Percentiles rank a stretch among this genome's conserved stretches.
These are phyloP conservation scores for Termitomyces sp. DNA, from an alignment of 768 basidiomycete species.

Conservation along the genomic window DNA sequence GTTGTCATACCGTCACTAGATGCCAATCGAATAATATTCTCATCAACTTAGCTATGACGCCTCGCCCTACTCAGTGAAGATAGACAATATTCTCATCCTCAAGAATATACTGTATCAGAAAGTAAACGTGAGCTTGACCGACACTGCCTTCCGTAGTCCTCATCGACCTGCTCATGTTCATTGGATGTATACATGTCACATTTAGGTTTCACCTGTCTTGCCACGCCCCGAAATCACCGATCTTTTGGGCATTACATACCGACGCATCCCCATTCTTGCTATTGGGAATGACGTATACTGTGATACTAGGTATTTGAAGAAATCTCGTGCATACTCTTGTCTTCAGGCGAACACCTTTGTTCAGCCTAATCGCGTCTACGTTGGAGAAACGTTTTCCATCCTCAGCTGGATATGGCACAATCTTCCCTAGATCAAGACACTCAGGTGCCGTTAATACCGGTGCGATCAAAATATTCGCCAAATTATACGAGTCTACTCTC, in stretches of 20 bases:
- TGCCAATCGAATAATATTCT: background rate
- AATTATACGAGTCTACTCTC: conserved; percentile 43
- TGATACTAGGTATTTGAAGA: conserved; percentile 38
- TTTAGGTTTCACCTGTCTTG: conserved; percentile 46
- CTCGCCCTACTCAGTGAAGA: conserved; percentile 49
- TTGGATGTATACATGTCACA: background rate
- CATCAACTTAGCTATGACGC: conserved; percentile 38
- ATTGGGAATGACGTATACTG: conserved; percentile 62
- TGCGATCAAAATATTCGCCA: conserved; percentile 44
- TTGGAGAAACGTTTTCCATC: conserved; percentile 56
- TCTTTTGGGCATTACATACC: conserved; percentile 49
- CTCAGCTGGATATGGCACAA: conserved; percentile 40
- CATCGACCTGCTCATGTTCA: background rate
- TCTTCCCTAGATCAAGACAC: conserved; percentile 45
- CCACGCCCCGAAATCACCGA: conserved; percentile 57
- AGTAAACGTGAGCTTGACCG: conserved; percentile 40
- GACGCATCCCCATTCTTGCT: conserved; percentile 56
- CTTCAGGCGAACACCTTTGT: background rate
- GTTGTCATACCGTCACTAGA: background rate
- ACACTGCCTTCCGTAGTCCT: background rate
- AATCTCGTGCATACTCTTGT: background rate
- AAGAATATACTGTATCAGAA: conserved; percentile 45
- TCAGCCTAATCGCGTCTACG: conserved; percentile 42
- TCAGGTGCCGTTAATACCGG: conserved; percentile 40
- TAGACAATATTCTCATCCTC: conserved; percentile 47